phyloP scores from a whole-genome alignment of 2,329 filamentous ascomycete species.

The Pyrenophora seminiperda region DNA sequence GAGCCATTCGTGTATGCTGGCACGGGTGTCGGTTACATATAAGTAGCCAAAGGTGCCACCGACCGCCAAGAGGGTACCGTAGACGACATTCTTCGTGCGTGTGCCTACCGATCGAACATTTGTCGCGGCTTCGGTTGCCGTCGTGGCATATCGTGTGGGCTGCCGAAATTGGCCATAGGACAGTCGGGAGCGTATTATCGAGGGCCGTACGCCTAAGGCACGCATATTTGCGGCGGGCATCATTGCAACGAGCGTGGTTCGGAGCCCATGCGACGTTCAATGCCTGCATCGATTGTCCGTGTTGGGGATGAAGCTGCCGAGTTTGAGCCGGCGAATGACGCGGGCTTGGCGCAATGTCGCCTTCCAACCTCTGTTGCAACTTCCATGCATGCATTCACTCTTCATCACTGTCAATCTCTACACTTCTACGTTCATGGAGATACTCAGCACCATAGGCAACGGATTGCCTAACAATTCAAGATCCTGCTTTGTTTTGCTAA shows the following conservation, averaged over 20 bases:
- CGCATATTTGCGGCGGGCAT: constrained; percentile 36
- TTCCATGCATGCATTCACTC: background rate
- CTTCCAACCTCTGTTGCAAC: background rate
- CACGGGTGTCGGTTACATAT: constrained; percentile 60
- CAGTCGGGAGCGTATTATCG: constrained; percentile 22
- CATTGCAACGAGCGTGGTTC: constrained; percentile 30
- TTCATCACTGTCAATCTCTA: background rate
- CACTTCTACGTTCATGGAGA: background rate
- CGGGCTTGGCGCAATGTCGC: constrained; percentile 8
- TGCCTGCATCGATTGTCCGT: constrained; percentile 19
- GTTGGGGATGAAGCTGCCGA: constrained; percentile 4
- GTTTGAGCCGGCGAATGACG: constrained; percentile 10
- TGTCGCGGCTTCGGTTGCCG: constrained; percentile 32
- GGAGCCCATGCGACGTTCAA: constrained; percentile 27
- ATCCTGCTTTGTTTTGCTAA: too few relatives aligned
- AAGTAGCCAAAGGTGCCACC: constrained; percentile 54
- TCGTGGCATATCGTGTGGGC: constrained; percentile 32
- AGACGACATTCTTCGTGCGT: constrained; percentile 57
- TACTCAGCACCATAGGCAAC: too few relatives aligned
- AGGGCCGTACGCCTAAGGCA: constrained; percentile 34
- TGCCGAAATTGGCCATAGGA: constrained; percentile 21
- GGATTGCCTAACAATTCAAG: too few relatives aligned
- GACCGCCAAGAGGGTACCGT: constrained; percentile 60
- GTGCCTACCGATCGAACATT: constrained; percentile 50
- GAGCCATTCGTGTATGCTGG: constrained; percentile 59